Base-by-base conservation (phyloP, 768 basidiomycete species). In the Tricholoma sp. region DNA sequence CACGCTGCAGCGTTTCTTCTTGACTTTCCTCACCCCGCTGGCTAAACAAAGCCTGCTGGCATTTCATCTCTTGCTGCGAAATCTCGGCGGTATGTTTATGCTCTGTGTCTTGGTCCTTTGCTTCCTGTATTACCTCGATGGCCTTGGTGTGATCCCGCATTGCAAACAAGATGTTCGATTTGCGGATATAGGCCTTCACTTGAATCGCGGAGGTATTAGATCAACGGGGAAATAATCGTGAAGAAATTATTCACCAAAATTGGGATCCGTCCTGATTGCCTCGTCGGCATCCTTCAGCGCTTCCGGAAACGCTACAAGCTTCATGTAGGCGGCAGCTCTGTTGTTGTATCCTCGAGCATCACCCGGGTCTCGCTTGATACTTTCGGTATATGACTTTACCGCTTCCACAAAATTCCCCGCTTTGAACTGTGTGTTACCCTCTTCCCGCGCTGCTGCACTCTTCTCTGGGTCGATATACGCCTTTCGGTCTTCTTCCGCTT, bases 321-420 rank as follows among this genome's bases (percentile, higher is more conserved):
- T 98, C 74, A 89, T 92, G 76, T 97, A 98, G 21, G 94, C 95
- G 27, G 94, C 89, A n/a, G 97, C 94, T 50, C 97, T 88, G 76
- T 99, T 99, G 72, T 96, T 98, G 78, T 98, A 99, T 8, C 91
- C 94, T 61, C 88, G 81, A 12, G 96, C 83, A 68, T 99, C 97
- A 35, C 73, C 70, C 41, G 97, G 96, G 66, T 92, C 87, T 51
- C 97, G 88, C 76, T 98, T 98, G 80, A 98, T 97, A 60, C 93
- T 89, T 74, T 99, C 97, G 35, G 90, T 82, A 76, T 99, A 99
- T 37, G 81, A 77, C 76, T 91, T 94, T 63, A 99, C 95, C 0
- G 96, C 90, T 10, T 81, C 84, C 10, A 85, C 95, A 72, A 94
- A 99, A 71, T 96, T 87, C 18, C 94, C 96, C 2, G 74, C 79